Percentiles rank a stretch among this genome's conserved stretches.
phyloP scores from a whole-genome alignment of 768 basidiomycete species.

The Galerina marginata region DNA sequence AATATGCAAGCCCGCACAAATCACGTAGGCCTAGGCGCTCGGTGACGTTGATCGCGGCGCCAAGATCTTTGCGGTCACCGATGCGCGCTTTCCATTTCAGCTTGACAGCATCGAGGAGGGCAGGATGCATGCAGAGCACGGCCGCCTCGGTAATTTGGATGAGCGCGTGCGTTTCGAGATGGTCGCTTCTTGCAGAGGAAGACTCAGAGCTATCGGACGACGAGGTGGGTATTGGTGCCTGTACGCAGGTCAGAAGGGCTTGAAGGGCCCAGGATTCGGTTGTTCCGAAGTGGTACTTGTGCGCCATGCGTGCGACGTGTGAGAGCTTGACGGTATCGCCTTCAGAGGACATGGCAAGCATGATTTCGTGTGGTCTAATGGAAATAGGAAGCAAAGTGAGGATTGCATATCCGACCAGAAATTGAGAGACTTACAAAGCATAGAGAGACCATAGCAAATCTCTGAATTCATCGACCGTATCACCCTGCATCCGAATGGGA shows the following conservation, averaged over 20 bases:
- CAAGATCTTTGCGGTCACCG: constrained; percentile 44
- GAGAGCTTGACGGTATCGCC: constrained; percentile 48
- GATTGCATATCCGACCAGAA: not conserved
- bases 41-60: constrained; percentile 49
- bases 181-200: constrained; percentile 1
- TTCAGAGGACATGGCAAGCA: constrained; percentile 17
- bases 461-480: constrained; percentile 53
- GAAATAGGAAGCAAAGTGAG: not conserved
- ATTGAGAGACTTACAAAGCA: constrained; percentile 47
- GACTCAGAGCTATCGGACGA: not conserved
- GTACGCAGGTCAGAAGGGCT: constrained; percentile 31
- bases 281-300: constrained; percentile 61
- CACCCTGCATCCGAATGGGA: constrained; percentile 54
- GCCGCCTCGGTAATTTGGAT: constrained; percentile 58
- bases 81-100: constrained; percentile 54
- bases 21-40: constrained; percentile 53
- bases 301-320: constrained; percentile 55
- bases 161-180: constrained; percentile 40
- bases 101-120: constrained; percentile 47
- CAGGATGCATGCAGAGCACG: constrained; percentile 51
- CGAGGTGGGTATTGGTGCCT: not conserved
- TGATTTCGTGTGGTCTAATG: constrained; percentile 21
- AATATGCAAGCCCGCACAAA: constrained; percentile 56
- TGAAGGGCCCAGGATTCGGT: constrained; percentile 55
- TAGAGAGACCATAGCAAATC: constrained; percentile 59